Conservation (phyloP, 805 yeast genomes). For the Barnettozyma pratensis region DNA sequence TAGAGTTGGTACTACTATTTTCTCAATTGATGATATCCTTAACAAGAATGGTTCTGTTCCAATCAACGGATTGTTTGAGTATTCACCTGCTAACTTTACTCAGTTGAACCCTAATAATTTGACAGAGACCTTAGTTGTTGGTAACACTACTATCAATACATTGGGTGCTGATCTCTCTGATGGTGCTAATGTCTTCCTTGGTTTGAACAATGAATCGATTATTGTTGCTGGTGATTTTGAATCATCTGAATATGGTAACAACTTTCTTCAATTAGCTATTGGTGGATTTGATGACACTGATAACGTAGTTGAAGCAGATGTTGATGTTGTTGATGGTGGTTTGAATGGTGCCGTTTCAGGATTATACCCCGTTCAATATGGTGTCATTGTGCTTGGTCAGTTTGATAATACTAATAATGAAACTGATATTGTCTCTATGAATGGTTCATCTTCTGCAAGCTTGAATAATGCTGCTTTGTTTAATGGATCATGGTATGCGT, state of each 20-base stretch:
- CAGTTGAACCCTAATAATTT: constrained; percentile 25
- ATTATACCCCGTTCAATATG: constrained; percentile 27
- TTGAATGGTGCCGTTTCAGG: constrained; percentile 34
- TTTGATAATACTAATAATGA: constrained; percentile 34
- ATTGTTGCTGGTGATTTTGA: constrained; percentile 47
- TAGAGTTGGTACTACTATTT: constrained; percentile 47
- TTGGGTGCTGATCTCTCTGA: constrained; percentile 30
- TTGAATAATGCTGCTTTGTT: constrained; percentile 34
- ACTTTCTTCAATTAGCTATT: constrained; percentile 32
- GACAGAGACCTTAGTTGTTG: constrained; percentile 28
- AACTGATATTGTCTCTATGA: constrained; percentile 27
- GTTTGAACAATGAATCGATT: constrained; percentile 29
- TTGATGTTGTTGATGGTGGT: constrained; percentile 30
- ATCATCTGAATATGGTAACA: constrained; percentile 30
- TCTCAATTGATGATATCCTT: constrained; percentile 37
- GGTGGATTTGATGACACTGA: constrained; percentile 16
- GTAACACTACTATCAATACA: constrained; percentile 41
- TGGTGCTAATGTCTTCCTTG: constrained; percentile 36
- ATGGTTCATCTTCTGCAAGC: constrained; percentile 24
- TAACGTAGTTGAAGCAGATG: constrained; percentile 16
- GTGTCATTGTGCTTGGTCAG: constrained; percentile 43
- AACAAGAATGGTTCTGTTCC: constrained; percentile 32
- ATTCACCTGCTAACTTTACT: constrained; percentile 63
- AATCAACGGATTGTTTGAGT: constrained; percentile 81
- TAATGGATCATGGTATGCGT: constrained; percentile 37